Conservation (phyloP, 768 basidiomycete species). For the Saitozyma sp. region DNA sequence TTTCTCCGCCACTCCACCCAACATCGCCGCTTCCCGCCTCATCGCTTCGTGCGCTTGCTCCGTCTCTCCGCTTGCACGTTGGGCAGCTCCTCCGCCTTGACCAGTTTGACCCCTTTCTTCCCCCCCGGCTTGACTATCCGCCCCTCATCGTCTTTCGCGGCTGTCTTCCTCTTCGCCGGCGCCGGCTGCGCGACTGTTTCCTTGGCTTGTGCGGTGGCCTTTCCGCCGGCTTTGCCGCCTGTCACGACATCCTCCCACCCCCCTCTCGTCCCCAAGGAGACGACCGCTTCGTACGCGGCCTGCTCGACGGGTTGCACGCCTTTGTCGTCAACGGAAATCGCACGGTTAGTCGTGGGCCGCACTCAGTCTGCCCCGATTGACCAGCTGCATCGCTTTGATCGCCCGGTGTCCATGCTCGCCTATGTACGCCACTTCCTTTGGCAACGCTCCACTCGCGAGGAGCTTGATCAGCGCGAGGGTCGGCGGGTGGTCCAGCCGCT, state of each 20-base stretch:
- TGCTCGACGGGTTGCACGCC: slow-evolving; percentile 73
- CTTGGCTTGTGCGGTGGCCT: background rate
- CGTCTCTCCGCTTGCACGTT: slow-evolving; percentile 7
- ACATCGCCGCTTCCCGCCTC: background rate
- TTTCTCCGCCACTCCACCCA: too few species aligned
- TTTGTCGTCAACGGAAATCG: slow-evolving; percentile 4
- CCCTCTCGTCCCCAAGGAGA: slow-evolving; percentile 65
- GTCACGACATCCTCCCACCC: slow-evolving; percentile 65
- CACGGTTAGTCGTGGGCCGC: slow-evolving; percentile 8
- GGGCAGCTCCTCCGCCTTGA: slow-evolving; percentile 1
- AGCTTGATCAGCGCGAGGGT: slow-evolving; percentile 72
- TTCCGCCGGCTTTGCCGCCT: slow-evolving; percentile 7
- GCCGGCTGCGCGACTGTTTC: background rate
- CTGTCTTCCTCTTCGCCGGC: background rate
- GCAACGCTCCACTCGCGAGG: slow-evolving; percentile 60
- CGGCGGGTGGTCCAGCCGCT: slow-evolving; percentile 70
- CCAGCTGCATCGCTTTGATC: slow-evolving; percentile 69
- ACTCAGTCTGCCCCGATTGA: slow-evolving; percentile 78
- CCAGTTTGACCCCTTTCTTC: background rate
- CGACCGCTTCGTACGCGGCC: slow-evolving; percentile 66
- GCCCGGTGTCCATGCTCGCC: slow-evolving; percentile 62
- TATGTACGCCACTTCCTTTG: slow-evolving; percentile 67
- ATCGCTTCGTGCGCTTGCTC: slow-evolving; percentile 25
- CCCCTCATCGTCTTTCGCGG: background rate
- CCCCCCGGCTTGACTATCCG: background rate